Evolutionary conservation across 2,329 filamentous ascomycete genomes (phyloP).

Genomic region (Claviceps fusiformis): DNA sequence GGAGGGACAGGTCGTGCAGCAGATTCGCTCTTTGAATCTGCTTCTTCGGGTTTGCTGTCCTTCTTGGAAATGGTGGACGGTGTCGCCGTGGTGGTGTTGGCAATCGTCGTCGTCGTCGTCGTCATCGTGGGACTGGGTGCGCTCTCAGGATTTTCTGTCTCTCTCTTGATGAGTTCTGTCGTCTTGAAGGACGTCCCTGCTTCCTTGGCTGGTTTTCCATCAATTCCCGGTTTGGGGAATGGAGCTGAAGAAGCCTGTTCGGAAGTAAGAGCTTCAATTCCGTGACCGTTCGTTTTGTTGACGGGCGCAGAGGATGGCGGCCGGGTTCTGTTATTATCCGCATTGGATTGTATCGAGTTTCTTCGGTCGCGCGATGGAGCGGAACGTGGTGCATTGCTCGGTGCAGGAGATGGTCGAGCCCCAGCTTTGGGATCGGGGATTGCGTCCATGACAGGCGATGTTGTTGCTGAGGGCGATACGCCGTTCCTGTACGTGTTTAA

Average conservation of each 20-base stretch:
- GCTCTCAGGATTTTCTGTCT: conserved; percentile 17
- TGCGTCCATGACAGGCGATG: conserved; percentile 60
- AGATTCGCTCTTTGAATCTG: conserved; percentile 25
- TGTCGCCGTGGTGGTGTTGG: conserved; percentile 10
- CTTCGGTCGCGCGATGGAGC: conserved; percentile 60
- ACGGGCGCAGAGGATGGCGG: conserved; percentile 18
- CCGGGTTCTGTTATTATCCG: conserved; percentile 34
- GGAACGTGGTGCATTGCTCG: conserved; percentile 42
- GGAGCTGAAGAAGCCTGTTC: conserved; percentile 21
- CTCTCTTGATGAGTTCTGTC: conserved; percentile 20
- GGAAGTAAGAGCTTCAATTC: conserved; percentile 21
- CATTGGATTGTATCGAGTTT: conserved; percentile 52
- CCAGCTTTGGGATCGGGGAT: conserved; percentile 47
- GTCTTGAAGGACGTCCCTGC: conserved; percentile 19
- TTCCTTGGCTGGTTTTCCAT: conserved; percentile 41
- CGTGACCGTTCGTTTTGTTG: conserved; percentile 44
- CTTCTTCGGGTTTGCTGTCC: conserved; percentile 26
- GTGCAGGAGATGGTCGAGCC: conserved; percentile 45
- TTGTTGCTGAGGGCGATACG: conserved; percentile 57
- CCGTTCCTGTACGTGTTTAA: conserved; percentile 20
- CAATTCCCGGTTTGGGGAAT: conserved; percentile 16
- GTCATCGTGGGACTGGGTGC: conserved; percentile 9
- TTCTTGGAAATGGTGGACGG: conserved; percentile 23
- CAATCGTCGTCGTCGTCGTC: conserved; percentile 8
- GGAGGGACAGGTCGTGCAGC: conserved; percentile 24